phyloP scores from a whole-genome alignment of 805 yeast species.

The Yueomyces sinensis region DNA sequence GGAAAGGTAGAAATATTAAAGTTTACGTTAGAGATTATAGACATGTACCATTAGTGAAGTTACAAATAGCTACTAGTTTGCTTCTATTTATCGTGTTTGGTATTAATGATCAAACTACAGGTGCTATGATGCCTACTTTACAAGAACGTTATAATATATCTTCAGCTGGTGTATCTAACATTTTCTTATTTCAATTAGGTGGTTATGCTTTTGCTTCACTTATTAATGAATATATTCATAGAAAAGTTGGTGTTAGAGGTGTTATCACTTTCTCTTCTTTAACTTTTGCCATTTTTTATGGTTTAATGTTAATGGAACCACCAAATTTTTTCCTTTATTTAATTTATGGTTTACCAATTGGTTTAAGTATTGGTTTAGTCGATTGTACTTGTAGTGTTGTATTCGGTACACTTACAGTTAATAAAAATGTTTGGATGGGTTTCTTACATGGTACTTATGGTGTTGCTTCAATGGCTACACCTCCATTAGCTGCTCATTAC shows the following conservation, averaged over 20 bases:
- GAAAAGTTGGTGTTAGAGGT: conserved; percentile 17
- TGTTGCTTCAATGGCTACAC: conserved; percentile 56
- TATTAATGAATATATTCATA: conserved; percentile 18
- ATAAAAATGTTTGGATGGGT: conserved; percentile 47
- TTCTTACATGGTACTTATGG: conserved; percentile 60
- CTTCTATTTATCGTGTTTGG: conserved; percentile 22
- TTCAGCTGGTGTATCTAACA: conserved; percentile 15
- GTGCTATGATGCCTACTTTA: conserved; percentile 22
- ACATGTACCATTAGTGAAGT: conserved; percentile 13
- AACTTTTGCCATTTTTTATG: conserved; percentile 10
- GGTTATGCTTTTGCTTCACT: conserved; percentile 23
- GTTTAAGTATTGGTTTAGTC: conserved; percentile 22
- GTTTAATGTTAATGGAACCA: conserved; percentile 13
- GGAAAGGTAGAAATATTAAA: conserved; percentile 16
- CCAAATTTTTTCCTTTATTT: conserved; percentile 12
- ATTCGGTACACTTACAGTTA: conserved; percentile 24
- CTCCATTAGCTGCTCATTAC: conserved; percentile 42
- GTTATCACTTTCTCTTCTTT: conserved; percentile 13
- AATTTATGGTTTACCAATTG: conserved; percentile 20
- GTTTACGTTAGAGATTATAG: conserved; percentile 18
- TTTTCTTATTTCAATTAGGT: conserved; percentile 19
- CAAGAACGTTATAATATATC: conserved; percentile 16
- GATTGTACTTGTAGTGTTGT: conserved; percentile 24
- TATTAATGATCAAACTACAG: conserved; percentile 23
- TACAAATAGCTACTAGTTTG: conserved; percentile 18